Conservation (phyloP, 2,329 filamentous ascomycete species). For the Claviceps citrina region DNA sequence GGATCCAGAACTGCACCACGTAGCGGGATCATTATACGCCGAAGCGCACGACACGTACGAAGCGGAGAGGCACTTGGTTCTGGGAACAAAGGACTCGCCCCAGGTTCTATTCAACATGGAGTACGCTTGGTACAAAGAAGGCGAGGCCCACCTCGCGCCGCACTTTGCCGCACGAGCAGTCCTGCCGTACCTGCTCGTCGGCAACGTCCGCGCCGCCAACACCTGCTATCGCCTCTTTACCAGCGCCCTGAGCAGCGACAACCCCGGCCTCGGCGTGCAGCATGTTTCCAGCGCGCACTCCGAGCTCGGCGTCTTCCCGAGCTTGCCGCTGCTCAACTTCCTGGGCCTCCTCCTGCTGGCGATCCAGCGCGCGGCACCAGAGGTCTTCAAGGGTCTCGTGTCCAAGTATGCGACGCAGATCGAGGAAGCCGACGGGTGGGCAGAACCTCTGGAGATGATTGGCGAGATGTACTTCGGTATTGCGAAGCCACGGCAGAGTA, state of each 20-base stretch:
- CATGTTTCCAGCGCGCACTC: constrained; percentile 60
- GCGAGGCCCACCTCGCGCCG: constrained; percentile 75
- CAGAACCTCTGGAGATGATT: constrained; percentile 68
- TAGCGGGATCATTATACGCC: constrained; percentile 75
- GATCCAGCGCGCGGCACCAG: constrained; percentile 61
- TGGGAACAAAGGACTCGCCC: constrained; percentile 80
- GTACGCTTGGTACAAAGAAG: constrained; percentile 84
- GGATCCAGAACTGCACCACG: constrained; percentile 88
- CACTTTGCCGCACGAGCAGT: constrained; percentile 75
- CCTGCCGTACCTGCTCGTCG: constrained; percentile 77
- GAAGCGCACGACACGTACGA: constrained; percentile 87
- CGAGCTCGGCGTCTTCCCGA: constrained; percentile 72
- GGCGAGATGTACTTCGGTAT: constrained; percentile 97
- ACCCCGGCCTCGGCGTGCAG: constrained; percentile 51
- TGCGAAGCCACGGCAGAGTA: constrained; percentile 71
- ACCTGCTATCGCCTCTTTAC: constrained; percentile 56
- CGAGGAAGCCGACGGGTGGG: constrained; percentile 63
- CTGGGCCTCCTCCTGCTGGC: constrained; percentile 70
- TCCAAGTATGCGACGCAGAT: constrained; percentile 69
- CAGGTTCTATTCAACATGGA: constrained; percentile 69
- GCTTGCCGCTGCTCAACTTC: constrained; percentile 89
- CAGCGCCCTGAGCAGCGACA: constrained; percentile 24
- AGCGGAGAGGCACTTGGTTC: constrained; percentile 74
- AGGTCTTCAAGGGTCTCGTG: constrained; percentile 68
- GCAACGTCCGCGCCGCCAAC: constrained; percentile 81